Percentiles rank a stretch among this genome's conserved stretches.
phyloP scores from a whole-genome alignment of 2,329 filamentous ascomycete genomes.

The Claviceps humidiphila region DNA sequence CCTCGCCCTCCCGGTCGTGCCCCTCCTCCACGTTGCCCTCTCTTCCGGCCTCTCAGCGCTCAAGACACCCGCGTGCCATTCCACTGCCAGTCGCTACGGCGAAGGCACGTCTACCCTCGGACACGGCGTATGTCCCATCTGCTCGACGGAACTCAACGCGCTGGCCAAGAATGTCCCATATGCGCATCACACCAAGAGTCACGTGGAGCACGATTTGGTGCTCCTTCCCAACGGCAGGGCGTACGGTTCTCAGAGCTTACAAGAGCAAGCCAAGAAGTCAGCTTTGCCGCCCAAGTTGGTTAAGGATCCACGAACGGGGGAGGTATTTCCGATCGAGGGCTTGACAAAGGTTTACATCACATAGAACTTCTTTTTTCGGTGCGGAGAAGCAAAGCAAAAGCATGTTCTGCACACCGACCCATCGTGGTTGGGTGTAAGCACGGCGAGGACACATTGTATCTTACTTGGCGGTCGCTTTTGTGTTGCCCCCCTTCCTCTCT shows the following conservation, averaged over 20 bases:
- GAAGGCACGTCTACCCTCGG: constrained; percentile 33
- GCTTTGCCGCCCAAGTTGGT: constrained; percentile 53
- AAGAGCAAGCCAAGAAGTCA: constrained; percentile 67
- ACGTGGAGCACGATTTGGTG: constrained; percentile 76
- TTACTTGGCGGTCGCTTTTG: no score
- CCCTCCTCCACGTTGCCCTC: constrained; percentile 80
- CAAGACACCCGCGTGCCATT: constrained; percentile 90
- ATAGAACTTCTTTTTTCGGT: constrained; percentile 23
- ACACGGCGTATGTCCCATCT: constrained; percentile 83
- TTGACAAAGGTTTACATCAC: constrained; percentile 88
- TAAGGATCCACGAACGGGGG: constrained; percentile 66
- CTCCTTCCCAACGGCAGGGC: constrained; percentile 79
- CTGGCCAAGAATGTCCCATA: constrained; percentile 82
- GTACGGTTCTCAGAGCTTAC: constrained; percentile 63
- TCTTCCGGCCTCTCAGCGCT: constrained; percentile 85
- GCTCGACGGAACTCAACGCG: constrained; percentile 87
- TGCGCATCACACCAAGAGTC: constrained; percentile 87
- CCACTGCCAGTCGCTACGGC: constrained; percentile 34
- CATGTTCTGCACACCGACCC: neutral
- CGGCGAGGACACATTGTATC: no score
- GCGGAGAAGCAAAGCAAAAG: neutral
- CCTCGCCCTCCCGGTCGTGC: constrained; percentile 66
- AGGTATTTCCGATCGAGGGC: constrained; percentile 46
- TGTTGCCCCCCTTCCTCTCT: neutral
- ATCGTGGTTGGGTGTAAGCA: neutral